phyloP scores from a whole-genome alignment of 805 yeast genomes.

The Ogataea henricii region DNA sequence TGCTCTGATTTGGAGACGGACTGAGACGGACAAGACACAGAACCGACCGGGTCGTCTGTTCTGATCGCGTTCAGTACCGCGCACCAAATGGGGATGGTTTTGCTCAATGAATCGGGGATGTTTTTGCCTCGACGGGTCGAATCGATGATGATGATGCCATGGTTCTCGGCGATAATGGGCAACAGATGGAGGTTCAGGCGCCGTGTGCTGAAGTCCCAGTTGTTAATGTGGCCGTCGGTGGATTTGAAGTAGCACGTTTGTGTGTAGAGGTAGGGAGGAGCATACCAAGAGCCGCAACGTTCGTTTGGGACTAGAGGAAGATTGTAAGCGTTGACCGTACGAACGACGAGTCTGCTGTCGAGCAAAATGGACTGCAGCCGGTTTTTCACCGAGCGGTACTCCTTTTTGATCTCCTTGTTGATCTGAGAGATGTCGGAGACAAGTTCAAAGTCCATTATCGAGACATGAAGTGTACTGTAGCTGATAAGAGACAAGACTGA shows the following conservation, averaged over 20 bases:
- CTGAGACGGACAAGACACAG: slow-evolving; percentile 49
- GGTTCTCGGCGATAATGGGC: slow-evolving; percentile 41
- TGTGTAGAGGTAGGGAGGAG: slow-evolving; percentile 42
- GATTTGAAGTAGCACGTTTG: slow-evolving; percentile 78
- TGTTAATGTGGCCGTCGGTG: slow-evolving; percentile 84
- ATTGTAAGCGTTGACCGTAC: slow-evolving; percentile 38
- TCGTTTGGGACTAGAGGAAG: slow-evolving; percentile 69
- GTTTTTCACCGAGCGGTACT: slow-evolving; percentile 53
- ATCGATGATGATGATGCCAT: slow-evolving; percentile 69
- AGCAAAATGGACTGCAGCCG: slow-evolving; percentile 70
- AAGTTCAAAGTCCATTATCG: slow-evolving; percentile 20
- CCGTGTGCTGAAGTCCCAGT: slow-evolving; percentile 77
- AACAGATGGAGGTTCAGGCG: slow-evolving; percentile 75
- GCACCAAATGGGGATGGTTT: slow-evolving; percentile 85
- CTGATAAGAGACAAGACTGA: neutral
- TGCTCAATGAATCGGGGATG: slow-evolving; percentile 84
- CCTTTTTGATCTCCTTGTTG: slow-evolving; percentile 47
- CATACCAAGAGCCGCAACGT: slow-evolving; percentile 88
- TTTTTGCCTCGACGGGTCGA: slow-evolving; percentile 84
- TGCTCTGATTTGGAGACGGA: slow-evolving; percentile 61
- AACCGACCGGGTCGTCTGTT: neutral
- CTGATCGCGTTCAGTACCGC: slow-evolving; percentile 16
- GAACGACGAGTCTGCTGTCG: slow-evolving; percentile 56
- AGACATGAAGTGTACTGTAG: neutral
- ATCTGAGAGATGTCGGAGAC: slow-evolving; percentile 21